Conservation (phyloP, 257 asterid species). For the Solanum corneliomulleri region DNA sequence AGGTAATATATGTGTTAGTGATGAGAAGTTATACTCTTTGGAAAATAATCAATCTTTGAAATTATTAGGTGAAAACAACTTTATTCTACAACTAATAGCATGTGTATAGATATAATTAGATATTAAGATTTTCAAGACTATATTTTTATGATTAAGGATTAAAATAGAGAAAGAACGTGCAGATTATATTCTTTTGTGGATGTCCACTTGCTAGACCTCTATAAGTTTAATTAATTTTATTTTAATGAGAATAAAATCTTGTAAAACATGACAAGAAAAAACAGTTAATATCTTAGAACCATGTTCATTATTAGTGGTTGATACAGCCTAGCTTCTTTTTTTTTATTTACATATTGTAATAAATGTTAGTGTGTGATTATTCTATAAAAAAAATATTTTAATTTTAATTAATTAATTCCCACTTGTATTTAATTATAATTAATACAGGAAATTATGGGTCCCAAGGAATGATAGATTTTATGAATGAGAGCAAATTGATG, state of each 20-base stretch:
- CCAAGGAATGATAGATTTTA: conserved; percentile 46
- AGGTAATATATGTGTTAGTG: background rate
- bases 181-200: background rate
- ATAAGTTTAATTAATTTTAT: background rate
- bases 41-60: background rate
- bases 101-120: background rate
- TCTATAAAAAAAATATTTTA: background rate
- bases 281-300: background rate
- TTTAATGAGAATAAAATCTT: background rate
- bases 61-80: background rate
- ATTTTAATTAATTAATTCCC: background rate
- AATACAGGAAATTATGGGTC: conserved; percentile 36
- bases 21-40: background rate
- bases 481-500: conserved; percentile 46
- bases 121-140: background rate
- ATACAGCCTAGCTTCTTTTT: background rate
- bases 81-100: background rate
- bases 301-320: background rate
- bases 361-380: background rate
- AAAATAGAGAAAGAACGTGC: background rate
- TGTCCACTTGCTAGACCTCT: background rate
- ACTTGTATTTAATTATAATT: background rate
- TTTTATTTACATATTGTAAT: background rate
- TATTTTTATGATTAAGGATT: background rate
- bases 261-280: background rate